A percentile compares a stretch with the other conserved stretches of the same genome.
phyloP scores from a whole-genome alignment of 164 flowering plant species.

The Vitis cinerea region DNA sequence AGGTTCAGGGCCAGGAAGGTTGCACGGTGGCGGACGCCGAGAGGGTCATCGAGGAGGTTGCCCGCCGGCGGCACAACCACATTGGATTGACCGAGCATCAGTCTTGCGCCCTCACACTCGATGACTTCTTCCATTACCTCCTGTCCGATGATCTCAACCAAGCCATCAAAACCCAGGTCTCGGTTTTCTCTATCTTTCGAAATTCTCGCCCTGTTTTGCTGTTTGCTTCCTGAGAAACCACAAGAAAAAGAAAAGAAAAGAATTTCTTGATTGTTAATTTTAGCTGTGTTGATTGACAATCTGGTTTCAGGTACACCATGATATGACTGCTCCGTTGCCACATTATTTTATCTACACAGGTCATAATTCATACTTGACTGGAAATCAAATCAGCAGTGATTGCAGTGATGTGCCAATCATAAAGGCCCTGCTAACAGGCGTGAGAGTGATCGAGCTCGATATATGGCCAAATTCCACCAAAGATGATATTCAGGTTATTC shows the following conservation, averaged over 20 bases:
- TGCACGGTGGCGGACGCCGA: constrained; percentile 42
- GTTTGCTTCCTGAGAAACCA: no score
- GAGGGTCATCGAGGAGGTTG: constrained; percentile 36
- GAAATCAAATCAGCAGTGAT: constrained; percentile 87
- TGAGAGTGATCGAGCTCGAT: constrained; percentile 81
- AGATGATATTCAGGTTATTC: constrained; percentile 66
- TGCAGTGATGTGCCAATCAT: constrained; percentile 76
- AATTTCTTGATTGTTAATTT: not conserved
- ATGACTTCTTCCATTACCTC: constrained; percentile 68
- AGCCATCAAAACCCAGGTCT: constrained; percentile 56
- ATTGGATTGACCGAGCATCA: constrained; percentile 12
- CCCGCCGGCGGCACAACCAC: constrained; percentile 28
- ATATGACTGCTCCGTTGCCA: constrained; percentile 81
- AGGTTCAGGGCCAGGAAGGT: constrained; percentile 51
- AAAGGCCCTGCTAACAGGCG: constrained; percentile 63
- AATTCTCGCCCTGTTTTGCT: no score
- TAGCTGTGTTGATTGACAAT: constrained; percentile 6
- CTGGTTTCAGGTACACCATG: constrained; percentile 65
- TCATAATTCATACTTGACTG: constrained; percentile 87
- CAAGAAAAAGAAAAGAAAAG: no score
- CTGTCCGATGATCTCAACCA: constrained; percentile 68
- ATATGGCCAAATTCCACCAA: constrained; percentile 75
- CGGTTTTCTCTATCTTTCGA: constrained; percentile 3
- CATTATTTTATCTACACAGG: constrained; percentile 88
- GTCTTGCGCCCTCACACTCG: constrained; percentile 37